Evolutionary conservation across 108 stramenopile species (phyloP).

Genomic region (Nitzschia inconspicua): DNA sequence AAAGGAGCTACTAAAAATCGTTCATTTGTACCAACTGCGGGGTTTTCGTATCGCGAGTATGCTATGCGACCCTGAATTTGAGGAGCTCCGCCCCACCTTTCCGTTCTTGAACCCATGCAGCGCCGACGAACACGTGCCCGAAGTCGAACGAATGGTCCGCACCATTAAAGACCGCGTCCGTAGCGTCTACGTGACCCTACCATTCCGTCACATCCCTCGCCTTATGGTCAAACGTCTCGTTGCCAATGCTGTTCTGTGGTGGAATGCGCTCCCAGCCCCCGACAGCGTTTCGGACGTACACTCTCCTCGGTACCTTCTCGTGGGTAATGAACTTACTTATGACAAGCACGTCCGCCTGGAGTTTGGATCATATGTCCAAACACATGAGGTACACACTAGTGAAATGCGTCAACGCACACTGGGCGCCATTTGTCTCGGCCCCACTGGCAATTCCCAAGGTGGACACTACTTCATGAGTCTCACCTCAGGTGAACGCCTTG

Average conservation of each 20-base stretch:
- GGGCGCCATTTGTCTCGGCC: constrained; percentile 25
- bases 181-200: constrained; percentile 9
- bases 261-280: constrained; percentile 8
- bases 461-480: constrained; percentile 31
- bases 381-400: constrained; percentile 33
- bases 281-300: constrained; percentile 8
- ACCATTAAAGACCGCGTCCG: constrained; percentile 33
- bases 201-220: constrained; percentile 13
- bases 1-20: too few relatives aligned
- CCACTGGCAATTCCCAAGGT: constrained; percentile 27
- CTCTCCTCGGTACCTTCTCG: constrained; percentile 22
- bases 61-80: too few relatives aligned
- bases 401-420: constrained; percentile 10
- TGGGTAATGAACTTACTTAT: not conserved
- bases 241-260: constrained; percentile 7
- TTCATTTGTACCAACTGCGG: too few relatives aligned
- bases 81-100: too few relatives aligned
- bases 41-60: too few relatives aligned
- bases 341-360: constrained; percentile 16
- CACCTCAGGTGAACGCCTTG: constrained; percentile 8
- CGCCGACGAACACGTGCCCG: constrained; percentile 27
- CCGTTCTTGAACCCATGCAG: too few relatives aligned
- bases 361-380: constrained; percentile 37
- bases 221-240: constrained; percentile 27
- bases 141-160: constrained; percentile 25